phyloP scores from a whole-genome alignment of 768 basidiomycete genomes.

The Lepiota brunneoincarnata region DNA sequence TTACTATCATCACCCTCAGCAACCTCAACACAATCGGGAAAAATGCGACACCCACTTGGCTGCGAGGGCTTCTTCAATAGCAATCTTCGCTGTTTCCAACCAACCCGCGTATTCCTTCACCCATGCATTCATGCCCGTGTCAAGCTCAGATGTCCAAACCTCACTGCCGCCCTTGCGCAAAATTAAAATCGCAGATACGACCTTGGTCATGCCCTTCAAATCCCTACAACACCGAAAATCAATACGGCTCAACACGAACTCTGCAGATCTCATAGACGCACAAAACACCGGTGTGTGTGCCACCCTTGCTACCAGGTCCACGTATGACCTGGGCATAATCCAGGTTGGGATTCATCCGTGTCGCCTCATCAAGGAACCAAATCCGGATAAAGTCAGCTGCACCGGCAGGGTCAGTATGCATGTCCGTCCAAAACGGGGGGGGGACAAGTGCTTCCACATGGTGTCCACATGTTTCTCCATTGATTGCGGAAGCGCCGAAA shows the following conservation, averaged over 20 bases:
- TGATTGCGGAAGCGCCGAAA: not conserved
- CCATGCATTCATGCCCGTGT: conserved; percentile 50
- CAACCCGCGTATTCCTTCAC: conserved; percentile 49
- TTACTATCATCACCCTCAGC: conserved; percentile 38
- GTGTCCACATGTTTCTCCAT: not conserved
- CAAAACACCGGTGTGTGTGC: conserved; percentile 55
- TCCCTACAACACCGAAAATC: conserved; percentile 37
- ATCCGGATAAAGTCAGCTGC: conserved; percentile 45
- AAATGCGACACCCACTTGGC: conserved; percentile 40
- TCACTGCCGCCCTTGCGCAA: conserved; percentile 46
- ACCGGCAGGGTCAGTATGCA: not conserved
- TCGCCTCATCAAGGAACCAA: conserved; percentile 59
- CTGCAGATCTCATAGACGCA: conserved; percentile 23
- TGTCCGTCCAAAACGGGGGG: too few species aligned
- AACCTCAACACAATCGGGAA: not conserved
- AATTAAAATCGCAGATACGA: conserved; percentile 50
- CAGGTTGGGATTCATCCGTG: conserved; percentile 64
- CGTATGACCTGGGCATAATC: conserved; percentile 53
- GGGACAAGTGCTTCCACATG: not conserved
- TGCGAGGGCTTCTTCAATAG: conserved; percentile 42
- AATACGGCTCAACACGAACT: not conserved
- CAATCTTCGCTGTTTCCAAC: conserved; percentile 48
- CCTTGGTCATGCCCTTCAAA: conserved; percentile 55
- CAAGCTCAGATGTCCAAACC: conserved; percentile 53
- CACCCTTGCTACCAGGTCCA: conserved; percentile 35